A percentile compares a stretch with the other conserved stretches of the same genome.
These are phyloP conservation scores for Urtica urens DNA, from an alignment of 306 rosid species.

Conservation along the genomic window DNA sequence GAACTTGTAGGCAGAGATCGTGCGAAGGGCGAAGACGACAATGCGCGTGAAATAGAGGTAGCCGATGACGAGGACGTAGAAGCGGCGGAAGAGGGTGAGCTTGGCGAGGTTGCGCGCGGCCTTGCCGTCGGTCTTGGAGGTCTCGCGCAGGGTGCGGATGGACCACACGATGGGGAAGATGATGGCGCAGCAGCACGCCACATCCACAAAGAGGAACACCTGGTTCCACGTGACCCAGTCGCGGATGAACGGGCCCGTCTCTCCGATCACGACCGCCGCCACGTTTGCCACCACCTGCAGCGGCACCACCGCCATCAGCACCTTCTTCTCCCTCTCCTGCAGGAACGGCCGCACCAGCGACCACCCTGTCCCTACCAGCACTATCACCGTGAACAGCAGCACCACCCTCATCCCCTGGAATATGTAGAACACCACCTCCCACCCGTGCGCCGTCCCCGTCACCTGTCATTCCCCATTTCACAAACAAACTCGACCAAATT, in stretches of 20 bases:
- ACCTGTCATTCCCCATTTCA: too few species aligned
- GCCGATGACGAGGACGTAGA: slow-evolving; percentile 81
- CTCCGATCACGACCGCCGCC: slow-evolving; percentile 84
- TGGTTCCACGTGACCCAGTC: slow-evolving; percentile 97
- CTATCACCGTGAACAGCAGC: slow-evolving; percentile 62
- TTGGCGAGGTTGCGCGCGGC: slow-evolving; percentile 75
- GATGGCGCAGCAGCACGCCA: slow-evolving; percentile 84
- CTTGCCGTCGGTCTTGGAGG: slow-evolving; percentile 83
- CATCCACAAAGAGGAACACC: slow-evolving; percentile 79
- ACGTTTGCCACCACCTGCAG: slow-evolving; percentile 81
- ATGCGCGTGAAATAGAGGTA: slow-evolving; percentile 74
- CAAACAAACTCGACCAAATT: too few species aligned
- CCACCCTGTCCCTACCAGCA: slow-evolving; percentile 87
- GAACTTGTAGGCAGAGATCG: slow-evolving; percentile 82
- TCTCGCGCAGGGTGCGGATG: slow-evolving; percentile 68
- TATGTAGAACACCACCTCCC: slow-evolving; percentile 86
- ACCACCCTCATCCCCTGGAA: slow-evolving; percentile 81
- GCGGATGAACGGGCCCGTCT: slow-evolving; percentile 82
- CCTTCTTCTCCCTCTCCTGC: slow-evolving; percentile 82
- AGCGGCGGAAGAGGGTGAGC: slow-evolving; percentile 79
- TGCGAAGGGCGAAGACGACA: slow-evolving; percentile 75
- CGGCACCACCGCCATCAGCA: slow-evolving; percentile 77
- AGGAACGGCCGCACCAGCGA: slow-evolving; percentile 72
- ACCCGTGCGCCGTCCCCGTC: slow-evolving; percentile 84
- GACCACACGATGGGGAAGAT: slow-evolving; percentile 96